These are phyloP conservation scores for Fusarium sterilihyphosum DNA, from an alignment of 2,329 filamentous ascomycete species.

Conservation along the genomic window DNA sequence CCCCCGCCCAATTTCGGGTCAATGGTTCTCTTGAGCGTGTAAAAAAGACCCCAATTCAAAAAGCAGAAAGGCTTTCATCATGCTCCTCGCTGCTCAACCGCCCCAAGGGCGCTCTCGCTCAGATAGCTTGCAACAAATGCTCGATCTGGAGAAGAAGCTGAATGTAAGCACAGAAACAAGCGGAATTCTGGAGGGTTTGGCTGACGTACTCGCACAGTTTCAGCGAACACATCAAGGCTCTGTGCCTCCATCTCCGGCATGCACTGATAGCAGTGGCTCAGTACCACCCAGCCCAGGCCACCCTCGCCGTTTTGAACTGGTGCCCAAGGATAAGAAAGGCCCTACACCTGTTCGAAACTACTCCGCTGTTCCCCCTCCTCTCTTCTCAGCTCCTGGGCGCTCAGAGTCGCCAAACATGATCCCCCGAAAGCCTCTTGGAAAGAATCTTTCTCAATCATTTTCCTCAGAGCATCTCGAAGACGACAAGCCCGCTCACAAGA, in stretches of 20 bases:
- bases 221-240: slow-evolving; percentile 30
- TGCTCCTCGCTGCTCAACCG: slow-evolving; percentile 27
- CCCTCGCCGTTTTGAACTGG: slow-evolving; percentile 40
- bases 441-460: slow-evolving; percentile 4
- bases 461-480: slow-evolving; percentile 19
- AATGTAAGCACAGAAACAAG: slow-evolving; percentile 58
- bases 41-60: background rate
- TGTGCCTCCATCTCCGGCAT: slow-evolving; percentile 29
- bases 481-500: slow-evolving; percentile 43
- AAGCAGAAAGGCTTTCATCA: slow-evolving; percentile 6
- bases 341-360: slow-evolving; percentile 42
- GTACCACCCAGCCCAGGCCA: slow-evolving; percentile 33
- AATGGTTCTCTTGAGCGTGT: slow-evolving; percentile 18
- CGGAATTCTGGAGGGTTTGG: background rate
- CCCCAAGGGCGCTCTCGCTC: slow-evolving; percentile 43
- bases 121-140: slow-evolving; percentile 66
- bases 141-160: slow-evolving; percentile 66
- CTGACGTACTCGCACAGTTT: slow-evolving; percentile 23
- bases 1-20: slow-evolving; percentile 3
- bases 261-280: slow-evolving; percentile 19
- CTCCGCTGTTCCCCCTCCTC: slow-evolving; percentile 31
- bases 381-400: slow-evolving; percentile 26
- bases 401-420: slow-evolving; percentile 26
- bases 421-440: slow-evolving; percentile 29
- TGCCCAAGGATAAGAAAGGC: slow-evolving; percentile 39